phyloP scores from a whole-genome alignment of 2,329 filamentous ascomycete species.

The Ophiostoma quercus region DNA sequence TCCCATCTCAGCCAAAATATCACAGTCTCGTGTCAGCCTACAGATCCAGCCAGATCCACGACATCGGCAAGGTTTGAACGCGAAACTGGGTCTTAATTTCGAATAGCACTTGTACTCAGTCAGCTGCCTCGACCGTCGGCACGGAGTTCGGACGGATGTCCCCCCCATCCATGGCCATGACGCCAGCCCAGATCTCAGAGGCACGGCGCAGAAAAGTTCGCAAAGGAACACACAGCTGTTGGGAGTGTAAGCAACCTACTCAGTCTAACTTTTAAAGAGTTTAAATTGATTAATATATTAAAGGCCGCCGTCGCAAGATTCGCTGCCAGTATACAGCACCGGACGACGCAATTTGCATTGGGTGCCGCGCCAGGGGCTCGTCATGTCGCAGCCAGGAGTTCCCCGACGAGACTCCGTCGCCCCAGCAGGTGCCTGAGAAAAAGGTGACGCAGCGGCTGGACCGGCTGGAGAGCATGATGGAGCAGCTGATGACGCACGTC shows the following conservation, averaged over 20 bases:
- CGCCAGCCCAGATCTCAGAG: conserved; percentile 25
- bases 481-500: conserved; percentile 41
- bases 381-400: conserved; percentile 45
- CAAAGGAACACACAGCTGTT: conserved; percentile 52
- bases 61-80: background rate
- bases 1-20: no score
- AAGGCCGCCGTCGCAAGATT: conserved; percentile 44
- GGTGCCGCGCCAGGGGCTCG: conserved; percentile 41
- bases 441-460: conserved; percentile 42
- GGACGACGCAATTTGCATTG: conserved; percentile 39
- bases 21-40: background rate
- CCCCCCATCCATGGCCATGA: conserved; percentile 15
- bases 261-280: no score
- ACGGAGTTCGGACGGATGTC: conserved; percentile 13
- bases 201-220: conserved; percentile 42
- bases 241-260: conserved; percentile 52
- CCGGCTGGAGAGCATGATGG: conserved; percentile 45
- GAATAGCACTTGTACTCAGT: no score
- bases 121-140: background rate
- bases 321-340: conserved; percentile 42
- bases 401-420: conserved; percentile 34
- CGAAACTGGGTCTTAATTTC: no score
- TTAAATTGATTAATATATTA: background rate
- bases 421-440: conserved; percentile 34
- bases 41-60: background rate